A percentile compares a stretch with the other conserved stretches of the same genome.
Evolutionary conservation across 768 basidiomycete genomes (phyloP).

Genomic region (Lactifluus echinatus): DNA sequence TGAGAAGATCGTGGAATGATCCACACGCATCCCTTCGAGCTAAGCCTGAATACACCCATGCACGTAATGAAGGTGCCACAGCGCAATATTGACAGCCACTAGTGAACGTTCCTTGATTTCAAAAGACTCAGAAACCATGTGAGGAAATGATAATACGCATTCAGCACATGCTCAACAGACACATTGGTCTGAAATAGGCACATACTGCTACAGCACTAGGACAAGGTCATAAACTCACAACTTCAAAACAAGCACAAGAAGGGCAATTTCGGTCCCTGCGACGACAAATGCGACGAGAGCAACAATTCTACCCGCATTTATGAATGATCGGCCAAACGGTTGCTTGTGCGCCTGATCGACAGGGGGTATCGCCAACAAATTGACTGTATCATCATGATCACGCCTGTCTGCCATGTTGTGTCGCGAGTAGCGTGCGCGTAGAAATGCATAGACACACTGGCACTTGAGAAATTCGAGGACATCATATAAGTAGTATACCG

Average conservation of each 20-base stretch:
- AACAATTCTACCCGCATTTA: constrained; percentile 74
- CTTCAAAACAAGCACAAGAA: constrained; percentile 52
- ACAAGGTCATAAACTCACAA: too few species aligned
- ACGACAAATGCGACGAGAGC: constrained; percentile 53
- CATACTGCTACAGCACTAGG: too few species aligned
- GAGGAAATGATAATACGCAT: too few species aligned
- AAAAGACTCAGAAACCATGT: too few species aligned
- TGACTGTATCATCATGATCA: background rate
- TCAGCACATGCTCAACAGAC: too few species aligned
- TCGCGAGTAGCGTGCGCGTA: constrained; percentile 55
- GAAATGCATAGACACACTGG: constrained; percentile 43
- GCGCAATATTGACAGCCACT: too few species aligned
- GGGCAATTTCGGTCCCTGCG: constrained; percentile 50
- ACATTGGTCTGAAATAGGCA: too few species aligned
- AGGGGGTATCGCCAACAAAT: constrained; percentile 39
- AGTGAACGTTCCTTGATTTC: too few species aligned
- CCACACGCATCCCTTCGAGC: too few species aligned
- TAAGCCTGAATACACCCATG: too few species aligned
- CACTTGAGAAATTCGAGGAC: constrained; percentile 54
- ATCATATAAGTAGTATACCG: constrained; percentile 58
- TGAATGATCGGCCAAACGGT: constrained; percentile 67
- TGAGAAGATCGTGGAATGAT: too few species aligned
- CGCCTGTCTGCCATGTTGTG: constrained; percentile 67
- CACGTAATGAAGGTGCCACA: too few species aligned
- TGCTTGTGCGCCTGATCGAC: constrained; percentile 52